Base-by-base conservation (phyloP, 2,329 filamentous ascomycete genomes). In the Sporothrix humicola region DNA sequence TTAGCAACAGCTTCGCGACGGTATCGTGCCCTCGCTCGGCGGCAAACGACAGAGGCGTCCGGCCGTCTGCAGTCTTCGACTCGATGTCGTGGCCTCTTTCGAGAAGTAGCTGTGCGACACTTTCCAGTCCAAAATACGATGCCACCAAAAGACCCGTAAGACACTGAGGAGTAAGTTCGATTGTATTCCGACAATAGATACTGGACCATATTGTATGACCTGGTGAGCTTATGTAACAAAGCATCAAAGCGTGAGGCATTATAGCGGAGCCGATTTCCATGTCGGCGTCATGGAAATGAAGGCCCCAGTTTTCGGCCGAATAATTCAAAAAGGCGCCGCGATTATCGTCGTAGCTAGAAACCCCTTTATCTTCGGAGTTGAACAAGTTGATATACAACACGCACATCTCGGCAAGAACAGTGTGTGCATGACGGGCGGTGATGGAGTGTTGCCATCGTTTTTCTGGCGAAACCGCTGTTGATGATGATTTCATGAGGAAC, bases 401-500 rank as follows among this genome's bases (percentile, higher is more conserved):
- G 58, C 77, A 79, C 17, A 75, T 15, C 73, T 76, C 74, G 15
- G 77, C 77, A 74, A 79, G 73, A 74, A 75, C 37, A 10, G 66
- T 46, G 37, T 79, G 75, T 74, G 78, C 78, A 3, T 77, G 13
- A 23, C 31, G 66, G 13, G 50, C 73, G 31, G 73, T 74, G 61
- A 79, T 77, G 6, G 76, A 77, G 42, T 74, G 72, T 37, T 77
- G 69, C 78, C 78, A 79, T 58, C 26, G 13, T 31, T 58, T 66
- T 26, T 23, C 54, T 48, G 69, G 13, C 44, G 44, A 52, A 37
- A 20, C 20, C 3, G 56, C 20, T 50, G 4, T 31, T 59, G 75
- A n/a, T 65, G 73, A 72, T 26, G 71, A 20, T 37, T 69, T 12
- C 5, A n/a, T 66, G 58, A 81, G 79, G 75, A 81, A 81, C 72